These are phyloP conservation scores for Wickerhamiella lipophila DNA, from an alignment of 805 yeast species.

Conservation along the genomic window DNA sequence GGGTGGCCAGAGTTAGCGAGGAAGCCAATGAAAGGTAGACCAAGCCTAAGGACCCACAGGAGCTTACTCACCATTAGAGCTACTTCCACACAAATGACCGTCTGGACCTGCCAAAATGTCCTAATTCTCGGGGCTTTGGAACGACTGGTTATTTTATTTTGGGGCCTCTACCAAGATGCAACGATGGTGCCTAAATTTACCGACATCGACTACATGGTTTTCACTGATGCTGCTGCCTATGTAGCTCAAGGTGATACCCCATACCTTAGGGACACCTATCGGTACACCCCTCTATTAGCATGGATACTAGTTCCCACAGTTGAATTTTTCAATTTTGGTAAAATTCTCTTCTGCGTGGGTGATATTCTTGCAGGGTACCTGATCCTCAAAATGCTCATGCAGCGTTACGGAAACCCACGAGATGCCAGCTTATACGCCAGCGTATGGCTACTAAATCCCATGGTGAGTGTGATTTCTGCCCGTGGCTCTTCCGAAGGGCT, in stretches of 20 bases:
- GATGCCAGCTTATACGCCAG: conserved; percentile 37
- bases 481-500: conserved; percentile 91
- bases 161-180: conserved; percentile 79
- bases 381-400: conserved; percentile 33
- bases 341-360: conserved; percentile 58
- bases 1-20: not conserved
- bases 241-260: conserved; percentile 58
- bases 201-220: conserved; percentile 87
- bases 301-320: conserved; percentile 70
- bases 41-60: not conserved
- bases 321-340: conserved; percentile 53
- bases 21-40: not conserved
- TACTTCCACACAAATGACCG: not conserved
- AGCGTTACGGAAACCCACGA: conserved; percentile 21
- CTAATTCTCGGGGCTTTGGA: conserved; percentile 23
- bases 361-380: conserved; percentile 73
- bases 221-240: conserved; percentile 78
- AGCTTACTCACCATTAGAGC: not conserved
- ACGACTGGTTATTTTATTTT: conserved; percentile 53
- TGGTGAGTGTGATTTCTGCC: conserved; percentile 86
- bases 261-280: conserved; percentile 70
- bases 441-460: conserved; percentile 85
- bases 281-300: conserved; percentile 84
- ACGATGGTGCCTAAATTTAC: conserved; percentile 74
- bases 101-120: conserved; percentile 18